Conservation (phyloP, 140 eudicot genomes). For the Cichorium intybus region DNA sequence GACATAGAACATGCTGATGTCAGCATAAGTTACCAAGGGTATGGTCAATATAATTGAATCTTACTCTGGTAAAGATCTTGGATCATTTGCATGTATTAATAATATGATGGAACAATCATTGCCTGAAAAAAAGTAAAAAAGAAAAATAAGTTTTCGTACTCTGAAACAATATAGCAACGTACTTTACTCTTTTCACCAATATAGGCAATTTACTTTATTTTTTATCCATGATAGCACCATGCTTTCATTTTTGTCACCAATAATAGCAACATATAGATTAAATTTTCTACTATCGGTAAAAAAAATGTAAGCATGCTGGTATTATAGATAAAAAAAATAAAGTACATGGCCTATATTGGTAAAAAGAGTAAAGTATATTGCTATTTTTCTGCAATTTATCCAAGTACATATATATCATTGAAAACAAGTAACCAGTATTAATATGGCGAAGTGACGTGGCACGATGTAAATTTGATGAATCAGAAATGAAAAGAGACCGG, state of each 20-base stretch:
- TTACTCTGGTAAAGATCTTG: slow-evolving; percentile 75
- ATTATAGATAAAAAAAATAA: too few species aligned
- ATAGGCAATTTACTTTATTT: too few species aligned
- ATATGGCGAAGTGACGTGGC: slow-evolving; percentile 59
- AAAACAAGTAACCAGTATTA: slow-evolving; percentile 43
- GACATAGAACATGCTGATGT: slow-evolving; percentile 7
- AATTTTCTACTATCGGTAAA: too few species aligned
- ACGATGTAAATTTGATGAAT: slow-evolving; percentile 46
- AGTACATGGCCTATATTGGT: neutral
- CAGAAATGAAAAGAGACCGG: slow-evolving; percentile 50
- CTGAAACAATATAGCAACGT: too few species aligned
- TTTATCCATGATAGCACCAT: too few species aligned
- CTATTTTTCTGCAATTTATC: neutral
- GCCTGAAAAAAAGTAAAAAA: slow-evolving; percentile 36
- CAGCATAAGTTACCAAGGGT: slow-evolving; percentile 7
- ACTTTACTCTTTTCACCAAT: too few species aligned
- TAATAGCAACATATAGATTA: too few species aligned
- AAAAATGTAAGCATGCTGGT: too few species aligned
- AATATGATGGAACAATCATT: slow-evolving; percentile 62
- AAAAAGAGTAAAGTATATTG: neutral
- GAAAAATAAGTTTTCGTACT: slow-evolving; percentile 11
- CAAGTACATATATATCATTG: too few species aligned
- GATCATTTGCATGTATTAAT: slow-evolving; percentile 47
- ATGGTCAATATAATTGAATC: slow-evolving; percentile 10
- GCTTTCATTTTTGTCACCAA: too few species aligned